Base-by-base conservation (phyloP, 805 yeast genomes). In the Trichomonascus vanleenenianus region DNA sequence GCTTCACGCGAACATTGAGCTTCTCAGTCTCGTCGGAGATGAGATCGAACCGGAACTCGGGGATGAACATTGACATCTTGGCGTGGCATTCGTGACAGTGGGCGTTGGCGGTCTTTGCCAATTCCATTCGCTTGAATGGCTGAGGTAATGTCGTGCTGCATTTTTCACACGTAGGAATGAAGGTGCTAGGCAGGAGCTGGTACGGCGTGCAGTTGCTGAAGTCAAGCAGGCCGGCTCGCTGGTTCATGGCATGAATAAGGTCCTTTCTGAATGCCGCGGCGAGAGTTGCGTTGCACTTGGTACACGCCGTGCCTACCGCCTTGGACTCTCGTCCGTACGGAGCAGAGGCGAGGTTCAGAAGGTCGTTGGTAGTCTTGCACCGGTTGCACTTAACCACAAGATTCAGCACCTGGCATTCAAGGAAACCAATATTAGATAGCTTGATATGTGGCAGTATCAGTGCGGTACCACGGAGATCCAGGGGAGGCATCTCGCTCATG, bases 11-110 rank as follows among this genome's bases (percentile, higher is more conserved):
- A 11, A 51, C 44, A 25, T 43, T 37, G 12, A 40, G 37, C 27
- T 44, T 35, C 15, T 47, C 52, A 5, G 57, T 44, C 8, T 57
- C 57, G 16, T 61, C 65, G 6, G 64, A 57, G 3, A 64, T 52
- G 27, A 63, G 51, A 16, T 56, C 49, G 43, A 67, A 67, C 25
- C 54, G 51, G 47, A 62, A 63, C 34, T 56, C 56, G 27, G 64
- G 63, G 22, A 68, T 47, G 33, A 49, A 45, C 27, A 68, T 49
- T 11, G 63, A 51, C 61, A 68, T 50, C 44, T 60, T 61, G 8
- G 55, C 46, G 44, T 64, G 71, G 51, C 73, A 68, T 25, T 52
- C 46, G 5, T 66, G 63, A 44, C 73, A 68, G 30, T 42, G 52
- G 22, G 57, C 54, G 15, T 59, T 47, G 16, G 58, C 49, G 2